Conservation (phyloP, 164 flowering plant species). For the Vitis amurensis region DNA sequence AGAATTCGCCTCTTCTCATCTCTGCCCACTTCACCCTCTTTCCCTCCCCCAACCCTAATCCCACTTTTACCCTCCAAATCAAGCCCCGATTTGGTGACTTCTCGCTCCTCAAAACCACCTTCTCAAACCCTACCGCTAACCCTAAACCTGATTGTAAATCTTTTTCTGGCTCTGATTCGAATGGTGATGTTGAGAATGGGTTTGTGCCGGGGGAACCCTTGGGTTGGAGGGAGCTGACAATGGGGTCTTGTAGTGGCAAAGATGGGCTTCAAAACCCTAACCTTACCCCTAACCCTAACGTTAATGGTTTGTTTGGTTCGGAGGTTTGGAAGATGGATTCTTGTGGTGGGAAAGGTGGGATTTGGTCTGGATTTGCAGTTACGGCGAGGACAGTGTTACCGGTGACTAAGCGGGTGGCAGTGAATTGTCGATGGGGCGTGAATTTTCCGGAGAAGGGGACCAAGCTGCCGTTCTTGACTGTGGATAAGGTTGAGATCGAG, state of each 20-base stretch:
- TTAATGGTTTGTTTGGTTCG: slow-evolving; percentile 27
- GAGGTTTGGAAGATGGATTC: slow-evolving; percentile 25
- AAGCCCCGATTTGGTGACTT: slow-evolving; percentile 57
- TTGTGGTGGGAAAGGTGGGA: slow-evolving; percentile 24
- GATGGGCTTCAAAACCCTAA: slow-evolving; percentile 12
- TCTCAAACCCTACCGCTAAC: slow-evolving; percentile 24
- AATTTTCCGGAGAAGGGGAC: slow-evolving; percentile 39
- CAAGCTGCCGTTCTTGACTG: slow-evolving; percentile 57
- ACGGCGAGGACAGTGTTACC: slow-evolving; percentile 60
- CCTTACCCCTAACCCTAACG: slow-evolving; percentile 4
- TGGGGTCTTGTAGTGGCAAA: slow-evolving; percentile 25
- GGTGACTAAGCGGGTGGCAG: slow-evolving; percentile 33
- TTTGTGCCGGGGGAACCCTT: slow-evolving; percentile 13
- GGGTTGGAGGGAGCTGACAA: slow-evolving; percentile 31
- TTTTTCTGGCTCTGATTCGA: slow-evolving; percentile 5
- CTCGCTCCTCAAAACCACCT: slow-evolving; percentile 41
- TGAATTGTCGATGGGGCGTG: slow-evolving; percentile 66
- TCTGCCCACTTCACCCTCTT: slow-evolving; percentile 39
- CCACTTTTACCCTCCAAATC: slow-evolving; percentile 41
- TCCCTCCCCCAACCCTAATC: slow-evolving; percentile 24
- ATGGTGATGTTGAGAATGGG: slow-evolving; percentile 11
- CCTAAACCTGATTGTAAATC: neutral
- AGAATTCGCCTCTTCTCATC: slow-evolving; percentile 44
- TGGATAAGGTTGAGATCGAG: slow-evolving; percentile 75
- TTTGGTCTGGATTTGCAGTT: slow-evolving; percentile 49